A percentile compares a stretch with the other conserved stretches of the same genome.
phyloP scores from a whole-genome alignment of 1,284 basidiomycete species.

The Ustilago vetiveriae region DNA sequence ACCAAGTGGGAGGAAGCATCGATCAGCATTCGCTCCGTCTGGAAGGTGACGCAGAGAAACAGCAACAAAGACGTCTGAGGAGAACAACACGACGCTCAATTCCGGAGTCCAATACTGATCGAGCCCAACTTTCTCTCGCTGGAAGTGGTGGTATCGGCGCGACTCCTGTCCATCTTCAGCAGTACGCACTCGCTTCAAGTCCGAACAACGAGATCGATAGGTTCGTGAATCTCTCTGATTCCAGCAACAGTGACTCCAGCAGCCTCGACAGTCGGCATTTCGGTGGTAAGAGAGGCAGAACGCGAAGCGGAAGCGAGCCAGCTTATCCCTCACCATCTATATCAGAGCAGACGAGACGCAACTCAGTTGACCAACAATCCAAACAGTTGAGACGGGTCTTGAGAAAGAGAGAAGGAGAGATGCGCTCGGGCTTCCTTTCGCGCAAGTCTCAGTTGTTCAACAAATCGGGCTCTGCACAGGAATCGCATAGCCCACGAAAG shows the following conservation, averaged over 20 bases:
- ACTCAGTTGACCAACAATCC: background rate
- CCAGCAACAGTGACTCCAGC: background rate
- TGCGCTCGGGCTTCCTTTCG: conserved; percentile 16
- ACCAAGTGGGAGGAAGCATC: too few species aligned
- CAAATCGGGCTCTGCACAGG: too few species aligned
- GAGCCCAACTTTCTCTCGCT: background rate
- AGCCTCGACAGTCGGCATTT: background rate
- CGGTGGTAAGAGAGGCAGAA: background rate
- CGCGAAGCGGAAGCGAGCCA: conserved; percentile 3
- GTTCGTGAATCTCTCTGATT: background rate
- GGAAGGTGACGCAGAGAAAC: too few species aligned
- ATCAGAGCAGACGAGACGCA: background rate
- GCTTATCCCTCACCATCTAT: background rate
- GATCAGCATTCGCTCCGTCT: too few species aligned
- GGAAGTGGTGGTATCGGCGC: background rate
- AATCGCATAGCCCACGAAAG: too few species aligned
- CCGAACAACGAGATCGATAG: background rate
- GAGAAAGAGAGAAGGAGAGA: conserved; percentile 7
- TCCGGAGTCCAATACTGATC: conserved; percentile 8
- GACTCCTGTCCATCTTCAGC: background rate
- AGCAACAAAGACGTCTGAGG: conserved; percentile 4
- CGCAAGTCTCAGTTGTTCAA: background rate
- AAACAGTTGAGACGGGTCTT: conserved; percentile 10
- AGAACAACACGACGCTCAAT: conserved; percentile 22
- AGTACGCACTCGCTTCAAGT: too few species aligned